A percentile compares a stretch with the other conserved stretches of the same genome.
phyloP scores from a whole-genome alignment of 306 rosid genomes.

The Vigna nakashimae region DNA sequence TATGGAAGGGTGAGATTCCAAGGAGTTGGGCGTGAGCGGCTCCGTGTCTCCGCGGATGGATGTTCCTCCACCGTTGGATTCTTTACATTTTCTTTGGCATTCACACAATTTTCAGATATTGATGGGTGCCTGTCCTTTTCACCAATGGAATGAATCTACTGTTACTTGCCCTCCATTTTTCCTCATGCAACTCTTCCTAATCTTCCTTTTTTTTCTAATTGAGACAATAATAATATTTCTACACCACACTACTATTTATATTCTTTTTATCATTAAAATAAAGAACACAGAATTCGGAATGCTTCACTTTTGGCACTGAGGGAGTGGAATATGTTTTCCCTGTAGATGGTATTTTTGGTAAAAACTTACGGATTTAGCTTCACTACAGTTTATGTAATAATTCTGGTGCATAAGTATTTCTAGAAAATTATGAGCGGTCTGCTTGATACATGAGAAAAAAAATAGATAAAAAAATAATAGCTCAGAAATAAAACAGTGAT shows the following conservation, averaged over 20 bases:
- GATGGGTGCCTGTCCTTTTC: conserved; percentile 50
- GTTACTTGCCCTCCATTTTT: conserved; percentile 10
- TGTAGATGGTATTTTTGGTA: not conserved
- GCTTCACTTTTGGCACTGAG: not conserved
- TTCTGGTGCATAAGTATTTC: not conserved
- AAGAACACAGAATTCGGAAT: not conserved
- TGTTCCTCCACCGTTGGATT: conserved; percentile 93
- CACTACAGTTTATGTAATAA: not conserved
- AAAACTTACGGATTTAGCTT: not conserved
- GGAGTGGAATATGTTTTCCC: not conserved
- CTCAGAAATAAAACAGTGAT: too few relatives aligned
- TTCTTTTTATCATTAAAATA: not conserved
- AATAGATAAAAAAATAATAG: too few relatives aligned
- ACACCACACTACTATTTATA: not conserved
- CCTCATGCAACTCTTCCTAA: not conserved
- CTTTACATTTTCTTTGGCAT: conserved; percentile 19
- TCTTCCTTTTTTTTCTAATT: not conserved
- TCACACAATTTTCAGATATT: conserved; percentile 29
- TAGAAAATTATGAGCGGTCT: not conserved
- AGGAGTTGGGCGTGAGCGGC: conserved; percentile 92
- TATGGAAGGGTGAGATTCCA: conserved; percentile 75
- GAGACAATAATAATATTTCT: not conserved
- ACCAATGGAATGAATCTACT: not conserved
- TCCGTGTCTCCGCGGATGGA: conserved; percentile 99
- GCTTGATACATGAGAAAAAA: too few relatives aligned